Conservation (phyloP, 148 eudicot genomes). For the Suaeda aralocaspica region DNA sequence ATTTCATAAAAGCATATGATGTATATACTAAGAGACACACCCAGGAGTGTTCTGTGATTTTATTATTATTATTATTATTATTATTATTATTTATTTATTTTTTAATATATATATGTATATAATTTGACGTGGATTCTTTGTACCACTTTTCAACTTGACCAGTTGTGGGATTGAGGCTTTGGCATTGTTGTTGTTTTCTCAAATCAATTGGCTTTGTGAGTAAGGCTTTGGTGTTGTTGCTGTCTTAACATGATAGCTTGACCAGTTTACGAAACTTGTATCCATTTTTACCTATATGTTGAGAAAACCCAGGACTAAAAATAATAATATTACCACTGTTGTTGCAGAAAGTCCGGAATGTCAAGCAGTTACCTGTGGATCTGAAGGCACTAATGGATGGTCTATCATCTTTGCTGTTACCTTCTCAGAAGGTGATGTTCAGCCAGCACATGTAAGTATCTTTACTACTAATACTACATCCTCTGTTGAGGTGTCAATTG, state of each 20-base stretch:
- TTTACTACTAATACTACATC: neutral
- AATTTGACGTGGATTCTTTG: neutral
- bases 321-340: constrained; percentile 17
- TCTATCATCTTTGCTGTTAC: constrained; percentile 73
- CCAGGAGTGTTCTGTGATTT: neutral
- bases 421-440: constrained; percentile 77
- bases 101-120: too few species aligned
- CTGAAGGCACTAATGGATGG: constrained; percentile 67
- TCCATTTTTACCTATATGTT: neutral
- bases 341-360: constrained; percentile 55
- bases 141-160: neutral
- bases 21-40: neutral
- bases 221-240: neutral
- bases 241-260: neutral
- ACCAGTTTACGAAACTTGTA: neutral
- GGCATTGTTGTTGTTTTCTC: neutral
- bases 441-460: constrained; percentile 71
- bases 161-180: neutral
- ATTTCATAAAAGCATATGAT: neutral
- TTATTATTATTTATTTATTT: too few species aligned
- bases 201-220: neutral
- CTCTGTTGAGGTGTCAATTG: neutral
- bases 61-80: too few species aligned
- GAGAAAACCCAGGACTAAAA: neutral
- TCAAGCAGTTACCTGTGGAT: constrained; percentile 79